Evolutionary conservation across 2,329 filamentous ascomycete genomes (phyloP), one percentile per base, ranked within the genome.

Genomic region (Rutstroemia sydowiana): DNA sequence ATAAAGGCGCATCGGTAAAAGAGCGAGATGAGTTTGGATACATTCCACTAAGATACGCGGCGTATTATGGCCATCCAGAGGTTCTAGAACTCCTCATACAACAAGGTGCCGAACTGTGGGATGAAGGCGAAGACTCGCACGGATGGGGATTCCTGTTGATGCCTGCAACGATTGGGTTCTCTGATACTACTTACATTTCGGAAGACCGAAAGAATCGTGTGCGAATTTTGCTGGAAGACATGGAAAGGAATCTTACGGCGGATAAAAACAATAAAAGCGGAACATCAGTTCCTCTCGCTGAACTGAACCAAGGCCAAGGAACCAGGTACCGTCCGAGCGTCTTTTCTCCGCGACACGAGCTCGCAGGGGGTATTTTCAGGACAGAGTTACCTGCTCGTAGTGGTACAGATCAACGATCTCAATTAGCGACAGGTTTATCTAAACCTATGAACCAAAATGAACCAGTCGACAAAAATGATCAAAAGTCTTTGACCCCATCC

Each of bases 31-130:
- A 45, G n/a, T 50, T 43, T 10, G 46, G 43, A 3, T 51, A 46
- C 9, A 53, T 46, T n/a, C 51, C 51, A 7, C 32, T 55, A 34
- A 36, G 41, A 18, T 55, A 55, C 20, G 54, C 54, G 11, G 42
- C 47, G 20, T 50, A 50, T 23, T 42, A 55, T 45, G 51, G 46
- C 3, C 51, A 51, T 20, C 51, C 54, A 7, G 42, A 51, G 45
- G 37, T 51, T n/a, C 9, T 55, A 18, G 26, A 46, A 14, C 13
- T 39, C 8, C 51, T 55, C 9, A 36, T 51, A n/a, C n/a, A 43
- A 21, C 42, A 32, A 51, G 54, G 54, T n/a, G 54, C 47, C n/a
- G 28, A 50, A 16, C 28, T 53, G n/a, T 37, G 47, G 3, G 42
- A 54, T 11, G 37, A 51, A 39, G 46, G 43, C 1, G 53, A 52